Percentiles rank a stretch among this genome's conserved stretches.
phyloP scores from a whole-genome alignment of 306 rosid genomes.

The Corylus americana region DNA sequence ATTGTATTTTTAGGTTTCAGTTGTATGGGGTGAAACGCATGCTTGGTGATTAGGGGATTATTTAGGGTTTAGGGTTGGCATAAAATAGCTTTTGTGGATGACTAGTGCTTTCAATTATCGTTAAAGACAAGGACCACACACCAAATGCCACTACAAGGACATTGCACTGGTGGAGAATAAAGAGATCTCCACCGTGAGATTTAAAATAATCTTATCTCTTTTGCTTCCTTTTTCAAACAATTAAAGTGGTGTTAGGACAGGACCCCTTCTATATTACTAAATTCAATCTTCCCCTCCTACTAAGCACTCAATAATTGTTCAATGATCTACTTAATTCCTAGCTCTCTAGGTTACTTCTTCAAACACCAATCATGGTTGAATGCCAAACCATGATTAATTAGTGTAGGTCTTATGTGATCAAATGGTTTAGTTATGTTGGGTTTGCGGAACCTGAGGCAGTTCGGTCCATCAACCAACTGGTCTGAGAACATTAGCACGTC shows the following conservation, averaged over 20 bases:
- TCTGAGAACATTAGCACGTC: too few relatives aligned
- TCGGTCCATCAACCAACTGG: too few relatives aligned
- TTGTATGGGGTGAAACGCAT: background rate
- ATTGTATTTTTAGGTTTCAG: slow-evolving; percentile 3
- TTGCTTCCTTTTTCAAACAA: slow-evolving; percentile 13
- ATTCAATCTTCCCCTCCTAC: slow-evolving; percentile 32
- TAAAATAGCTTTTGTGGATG: slow-evolving; percentile 49
- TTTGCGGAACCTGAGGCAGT: too few relatives aligned
- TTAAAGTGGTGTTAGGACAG: slow-evolving; percentile 43
- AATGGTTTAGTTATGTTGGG: background rate
- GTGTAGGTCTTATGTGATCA: background rate
- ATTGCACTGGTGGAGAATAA: slow-evolving; percentile 76
- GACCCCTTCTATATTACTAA: slow-evolving; percentile 32
- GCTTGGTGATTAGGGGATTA: slow-evolving; percentile 40
- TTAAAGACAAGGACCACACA: slow-evolving; percentile 62
- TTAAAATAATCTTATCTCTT: slow-evolving; percentile 33
- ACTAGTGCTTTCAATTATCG: slow-evolving; percentile 65
- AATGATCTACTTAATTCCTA: background rate
- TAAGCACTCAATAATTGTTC: slow-evolving; percentile 45
- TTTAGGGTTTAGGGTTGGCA: slow-evolving; percentile 45
- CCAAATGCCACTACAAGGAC: slow-evolving; percentile 60
- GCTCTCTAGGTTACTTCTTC: slow-evolving; percentile 1
- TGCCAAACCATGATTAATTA: background rate
- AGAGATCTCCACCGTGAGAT: slow-evolving; percentile 37
- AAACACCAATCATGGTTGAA: background rate